Evolutionary conservation across 495 filamentous ascomycete species (phyloP), one percentile per base, ranked within the genome.

Genomic region (Aspergillus funiculosus): DNA sequence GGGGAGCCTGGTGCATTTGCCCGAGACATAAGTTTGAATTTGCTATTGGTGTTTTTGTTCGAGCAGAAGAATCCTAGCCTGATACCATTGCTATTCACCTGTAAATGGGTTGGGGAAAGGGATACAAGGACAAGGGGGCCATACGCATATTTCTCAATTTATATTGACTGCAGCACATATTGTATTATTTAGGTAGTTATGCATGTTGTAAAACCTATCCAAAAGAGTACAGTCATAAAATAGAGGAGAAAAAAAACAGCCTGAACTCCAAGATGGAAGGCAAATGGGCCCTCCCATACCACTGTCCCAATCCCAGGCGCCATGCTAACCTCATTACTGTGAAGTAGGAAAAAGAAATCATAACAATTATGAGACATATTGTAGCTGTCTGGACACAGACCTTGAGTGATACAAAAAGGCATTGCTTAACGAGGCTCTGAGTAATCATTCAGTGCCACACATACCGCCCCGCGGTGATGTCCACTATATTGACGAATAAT

Each of bases 401-500:
- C n/a, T n/a, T n/a, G n/a, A n/a, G n/a, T n/a, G n/a, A n/a, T n/a
- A n/a, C n/a, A n/a, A n/a, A n/a, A 35, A 18, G 15, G 18, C 10
- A 4, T 26, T 37, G 5, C 20, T 52, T 56, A 75, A 18, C 71
- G 71, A 42, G 70, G 71, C 69, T 96, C 90, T 10, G 87, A 92
- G 61, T 95, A 96, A 66, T 98, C 92, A 62, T 98, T 98, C 40
- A 98, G 72, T 21, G 92, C 92, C 40, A 98, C 92, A 66, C 92
- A 97, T 1, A 97, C 90, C 2, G 89, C 85, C 19, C 92, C 92
- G 18, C 92, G 78, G 62, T 98, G 92, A 66, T 98, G 92, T 17
- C 92, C 92, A 64, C 94, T 97, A 61, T 98, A 98, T 66, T 98
- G 92, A 36, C 92, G 78, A 58, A 98, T 98, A 48, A 97, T 89